These are phyloP conservation scores for Rhodotorula graminis DNA, from an alignment of 768 basidiomycete genomes.

Conservation along the genomic window DNA sequence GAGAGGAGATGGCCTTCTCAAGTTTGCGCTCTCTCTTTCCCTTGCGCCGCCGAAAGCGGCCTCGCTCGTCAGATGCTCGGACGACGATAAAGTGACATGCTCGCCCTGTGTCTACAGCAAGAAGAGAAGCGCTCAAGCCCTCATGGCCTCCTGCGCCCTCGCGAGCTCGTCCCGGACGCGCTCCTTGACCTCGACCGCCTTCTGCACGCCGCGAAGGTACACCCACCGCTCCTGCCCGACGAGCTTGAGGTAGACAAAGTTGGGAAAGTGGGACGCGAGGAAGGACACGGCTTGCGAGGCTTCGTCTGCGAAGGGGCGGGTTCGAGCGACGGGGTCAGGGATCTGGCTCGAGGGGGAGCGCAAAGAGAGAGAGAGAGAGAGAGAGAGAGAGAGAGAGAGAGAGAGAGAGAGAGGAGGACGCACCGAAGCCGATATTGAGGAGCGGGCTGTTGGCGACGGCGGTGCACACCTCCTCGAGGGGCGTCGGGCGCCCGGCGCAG, in stretches of 20 bases:
- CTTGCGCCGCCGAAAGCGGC: no score
- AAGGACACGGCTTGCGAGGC: conserved; percentile 26
- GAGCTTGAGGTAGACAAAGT: conserved; percentile 26
- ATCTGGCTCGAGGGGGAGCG: not conserved
- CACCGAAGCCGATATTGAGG: conserved; percentile 29
- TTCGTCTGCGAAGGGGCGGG: conserved; percentile 19
- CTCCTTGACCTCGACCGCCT: conserved; percentile 29
- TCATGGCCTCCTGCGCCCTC: not conserved
- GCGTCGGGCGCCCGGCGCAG: conserved; percentile 7
- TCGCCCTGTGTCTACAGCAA: not conserved
- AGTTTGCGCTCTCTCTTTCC: not conserved
- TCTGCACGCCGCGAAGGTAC: conserved; percentile 5
- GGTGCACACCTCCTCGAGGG: conserved; percentile 31
- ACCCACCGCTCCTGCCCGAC: conserved; percentile 27
- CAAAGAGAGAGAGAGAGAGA: no score
- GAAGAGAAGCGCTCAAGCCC: not conserved
- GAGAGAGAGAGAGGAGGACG: not conserved
- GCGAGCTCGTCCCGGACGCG: conserved; percentile 12
- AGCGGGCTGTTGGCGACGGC: conserved; percentile 35
- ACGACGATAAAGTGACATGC: not conserved
- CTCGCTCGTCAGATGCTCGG: no score
- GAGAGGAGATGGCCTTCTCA: not conserved
- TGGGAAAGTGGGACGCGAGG: conserved; percentile 30
- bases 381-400: not conserved
- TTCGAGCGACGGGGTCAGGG: no score